Evolutionary conservation across 805 yeast genomes (phyloP).

Genomic region (Saccharomycopsis vini): DNA sequence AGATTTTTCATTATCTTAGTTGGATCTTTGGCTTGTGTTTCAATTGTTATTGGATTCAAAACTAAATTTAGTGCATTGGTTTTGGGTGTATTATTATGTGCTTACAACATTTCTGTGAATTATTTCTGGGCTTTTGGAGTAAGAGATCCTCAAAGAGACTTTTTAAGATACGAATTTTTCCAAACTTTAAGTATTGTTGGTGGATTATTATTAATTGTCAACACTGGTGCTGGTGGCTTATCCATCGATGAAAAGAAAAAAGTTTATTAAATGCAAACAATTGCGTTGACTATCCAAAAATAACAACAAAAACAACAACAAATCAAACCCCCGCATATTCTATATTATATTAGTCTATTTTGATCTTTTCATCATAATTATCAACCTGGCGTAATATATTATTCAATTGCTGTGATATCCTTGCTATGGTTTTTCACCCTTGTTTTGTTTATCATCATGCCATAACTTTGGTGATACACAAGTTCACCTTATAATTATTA

Average conservation of each 20-base stretch:
- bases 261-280: constrained; percentile 51
- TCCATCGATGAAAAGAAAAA: constrained; percentile 94
- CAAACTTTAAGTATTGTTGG: constrained; percentile 94
- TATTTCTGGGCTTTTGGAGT: constrained; percentile 79
- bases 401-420: too few species aligned
- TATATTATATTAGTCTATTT: too few species aligned
- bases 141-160: constrained; percentile 75
- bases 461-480: too few species aligned
- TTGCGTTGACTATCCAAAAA: not conserved
- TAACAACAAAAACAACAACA: not conserved
- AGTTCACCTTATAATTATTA: too few species aligned
- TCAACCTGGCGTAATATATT: too few species aligned
- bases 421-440: too few species aligned
- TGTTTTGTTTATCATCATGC: too few species aligned
- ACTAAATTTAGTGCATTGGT: constrained; percentile 79
- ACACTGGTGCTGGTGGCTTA: constrained; percentile 93
- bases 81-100: constrained; percentile 55
- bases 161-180: constrained; percentile 83
- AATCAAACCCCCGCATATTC: not conserved
- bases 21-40: constrained; percentile 61
- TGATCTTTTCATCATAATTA: too few species aligned
- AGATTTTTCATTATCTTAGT: constrained; percentile 54
- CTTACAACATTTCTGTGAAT: constrained; percentile 72
- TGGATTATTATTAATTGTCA: constrained; percentile 81
- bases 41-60: constrained; percentile 86